Percentiles rank a stretch among this genome's conserved stretches.
Evolutionary conservation across 495 filamentous ascomycete genomes (phyloP).

Genomic region (Xylaria scruposa): DNA sequence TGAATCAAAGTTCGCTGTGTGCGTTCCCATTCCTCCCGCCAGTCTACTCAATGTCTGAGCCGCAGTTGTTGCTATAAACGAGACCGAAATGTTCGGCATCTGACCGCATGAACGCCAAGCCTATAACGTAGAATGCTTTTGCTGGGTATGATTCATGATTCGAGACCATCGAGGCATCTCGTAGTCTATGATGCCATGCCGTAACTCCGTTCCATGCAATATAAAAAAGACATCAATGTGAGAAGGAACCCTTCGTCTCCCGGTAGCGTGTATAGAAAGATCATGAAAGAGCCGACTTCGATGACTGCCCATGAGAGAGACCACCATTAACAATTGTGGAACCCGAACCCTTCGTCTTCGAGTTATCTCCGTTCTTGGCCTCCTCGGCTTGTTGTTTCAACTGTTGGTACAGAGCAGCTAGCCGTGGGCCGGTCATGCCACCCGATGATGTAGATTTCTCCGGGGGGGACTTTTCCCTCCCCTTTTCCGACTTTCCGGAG

Average conservation of each 20-base stretch:
- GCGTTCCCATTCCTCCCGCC: background rate
- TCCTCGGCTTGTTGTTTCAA: conserved; percentile 36
- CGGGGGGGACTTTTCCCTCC: conserved; percentile 31
- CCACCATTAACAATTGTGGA: conserved; percentile 35
- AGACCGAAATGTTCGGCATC: conserved; percentile 32
- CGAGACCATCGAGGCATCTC: conserved; percentile 35
- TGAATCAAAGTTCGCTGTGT: conserved; percentile 18
- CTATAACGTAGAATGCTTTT: conserved; percentile 43
- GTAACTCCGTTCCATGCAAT: conserved; percentile 43
- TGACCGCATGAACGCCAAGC: conserved; percentile 40
- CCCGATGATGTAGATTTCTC: conserved; percentile 29
- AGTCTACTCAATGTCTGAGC: conserved; percentile 12
- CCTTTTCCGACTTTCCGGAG: conserved; percentile 37
- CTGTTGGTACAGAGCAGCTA: conserved; percentile 41
- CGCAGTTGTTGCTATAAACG: conserved; percentile 29
- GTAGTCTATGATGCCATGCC: conserved; percentile 41
- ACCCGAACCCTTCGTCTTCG: conserved; percentile 35
- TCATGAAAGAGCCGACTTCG: conserved; percentile 26
- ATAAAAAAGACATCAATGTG: conserved; percentile 33
- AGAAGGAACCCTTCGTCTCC: background rate
- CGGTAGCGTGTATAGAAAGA: conserved; percentile 8
- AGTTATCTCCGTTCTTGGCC: conserved; percentile 31
- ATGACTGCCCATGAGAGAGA: conserved; percentile 32
- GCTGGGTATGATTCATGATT: conserved; percentile 43
- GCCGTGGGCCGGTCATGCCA: conserved; percentile 41